Conservation (phyloP, 441 rosid genomes). For the Adansonia gregorii region DNA sequence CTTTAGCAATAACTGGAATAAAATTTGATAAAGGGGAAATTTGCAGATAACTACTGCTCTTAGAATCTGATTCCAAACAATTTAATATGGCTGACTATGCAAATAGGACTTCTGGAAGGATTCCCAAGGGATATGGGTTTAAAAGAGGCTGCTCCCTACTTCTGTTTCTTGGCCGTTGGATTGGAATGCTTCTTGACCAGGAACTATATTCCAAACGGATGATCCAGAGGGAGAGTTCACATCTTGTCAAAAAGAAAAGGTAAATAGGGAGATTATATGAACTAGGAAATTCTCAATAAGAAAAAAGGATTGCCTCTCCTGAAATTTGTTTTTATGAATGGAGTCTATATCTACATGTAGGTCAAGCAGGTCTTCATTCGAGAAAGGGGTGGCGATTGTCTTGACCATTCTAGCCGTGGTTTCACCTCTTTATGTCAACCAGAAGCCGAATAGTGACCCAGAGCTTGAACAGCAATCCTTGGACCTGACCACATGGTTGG, state of each 20-base stretch:
- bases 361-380: constrained; percentile 43
- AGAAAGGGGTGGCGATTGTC: constrained; percentile 63
- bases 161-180: constrained; percentile 14
- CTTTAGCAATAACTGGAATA: constrained; percentile 4
- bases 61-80: constrained; percentile 22
- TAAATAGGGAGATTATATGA: background rate
- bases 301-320: constrained; percentile 14
- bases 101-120: constrained; percentile 32
- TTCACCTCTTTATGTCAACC: constrained; percentile 77
- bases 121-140: constrained; percentile 26
- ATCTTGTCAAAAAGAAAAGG: background rate
- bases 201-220: constrained; percentile 4
- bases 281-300: background rate
- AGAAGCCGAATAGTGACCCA: constrained; percentile 40
- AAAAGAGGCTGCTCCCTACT: constrained; percentile 13
- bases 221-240: background rate
- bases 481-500: constrained; percentile 48
- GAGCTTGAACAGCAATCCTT: constrained; percentile 57
- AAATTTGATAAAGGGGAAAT: background rate
- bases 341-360: constrained; percentile 36
- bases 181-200: background rate
- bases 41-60: constrained; percentile 7
- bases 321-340: constrained; percentile 38
- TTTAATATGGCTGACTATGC: background rate
- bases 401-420: constrained; percentile 63